Base-by-base conservation (phyloP, 306 rosid genomes). In the Cucurbita pepo region DNA sequence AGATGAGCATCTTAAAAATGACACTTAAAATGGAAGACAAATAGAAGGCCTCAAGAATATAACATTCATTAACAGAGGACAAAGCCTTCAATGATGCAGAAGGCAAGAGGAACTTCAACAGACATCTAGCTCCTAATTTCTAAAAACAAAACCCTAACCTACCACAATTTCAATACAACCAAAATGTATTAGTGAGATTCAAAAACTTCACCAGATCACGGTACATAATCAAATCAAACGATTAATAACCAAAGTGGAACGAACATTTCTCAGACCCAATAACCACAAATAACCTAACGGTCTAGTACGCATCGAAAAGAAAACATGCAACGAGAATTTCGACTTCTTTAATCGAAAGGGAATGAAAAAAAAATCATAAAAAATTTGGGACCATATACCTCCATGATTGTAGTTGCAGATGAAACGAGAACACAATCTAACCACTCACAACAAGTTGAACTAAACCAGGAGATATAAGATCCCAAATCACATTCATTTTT, bases 321-420 rank as follows among this genome's bases (percentile, higher is more conserved):
- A 44, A 41, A 60, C 10, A 10, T 10, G 12, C 19, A 25, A 30
- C 45, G 16, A 69, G 13, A 34, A 25, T 9, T 67, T 48, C 25
- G 3, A 15, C 45, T 16, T 7, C 30, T 30, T 3, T 34, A 14
- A 57, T 73, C 22, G 25, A 41, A 16, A 12, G 77, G 50, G 0
- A 14, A 50, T 25, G 25, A 25, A 25, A 25, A 25, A 21, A 61
- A 50, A 7, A 71, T 21, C 45, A n/a, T 30, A 48, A 60, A 77
- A 71, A 67, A 77, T 77, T 72, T 41, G 66, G 60, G 64, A 72
- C 64, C 76, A 56, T 72, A 72, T 72, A 55, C 76, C 76, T 72
- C 64, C 76, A 55, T 11, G n/a, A 72, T 36, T 72, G 62, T 72
- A 72, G 76, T 55, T 55, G 45, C 62, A 55, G 34, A 73, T 6